Evolutionary conservation across 768 basidiomycete species (phyloP).

Genomic region (Lactarius indigo): DNA sequence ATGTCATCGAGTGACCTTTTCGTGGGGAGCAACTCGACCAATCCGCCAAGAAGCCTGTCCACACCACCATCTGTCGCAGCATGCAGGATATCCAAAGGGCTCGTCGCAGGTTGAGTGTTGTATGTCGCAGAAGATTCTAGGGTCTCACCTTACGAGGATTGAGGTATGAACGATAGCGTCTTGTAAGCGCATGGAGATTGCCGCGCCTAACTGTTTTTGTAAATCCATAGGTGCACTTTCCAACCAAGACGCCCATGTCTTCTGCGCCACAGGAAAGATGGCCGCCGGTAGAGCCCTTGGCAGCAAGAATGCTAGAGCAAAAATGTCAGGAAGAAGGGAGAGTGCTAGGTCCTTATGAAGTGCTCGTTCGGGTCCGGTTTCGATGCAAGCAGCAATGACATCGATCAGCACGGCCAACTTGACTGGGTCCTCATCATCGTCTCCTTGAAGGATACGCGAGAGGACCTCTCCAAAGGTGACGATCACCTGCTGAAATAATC

Average conservation of each 20-base stretch:
- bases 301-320: slow-evolving; percentile 47
- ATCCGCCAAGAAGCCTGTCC: slow-evolving; percentile 33
- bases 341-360: slow-evolving; percentile 1
- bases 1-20: slow-evolving; percentile 11
- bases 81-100: slow-evolving; percentile 30
- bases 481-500: slow-evolving; percentile 28
- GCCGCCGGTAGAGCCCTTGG: slow-evolving; percentile 33
- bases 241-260: slow-evolving; percentile 34
- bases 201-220: slow-evolving; percentile 30
- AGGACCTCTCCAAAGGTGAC: slow-evolving; percentile 22
- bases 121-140: neutral
- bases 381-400: slow-evolving; percentile 17
- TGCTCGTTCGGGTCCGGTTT: neutral
- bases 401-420: slow-evolving; percentile 12
- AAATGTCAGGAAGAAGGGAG: slow-evolving; percentile 42
- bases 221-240: slow-evolving; percentile 27
- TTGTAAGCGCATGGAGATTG: slow-evolving; percentile 43
- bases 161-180: slow-evolving; percentile 40
- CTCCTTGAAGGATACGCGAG: slow-evolving; percentile 14
- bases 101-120: slow-evolving; percentile 12
- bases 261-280: slow-evolving; percentile 25
- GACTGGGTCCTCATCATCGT: slow-evolving; percentile 2
- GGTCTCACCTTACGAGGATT: slow-evolving; percentile 34
- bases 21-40: slow-evolving; percentile 44
- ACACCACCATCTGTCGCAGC: slow-evolving; percentile 14